phyloP scores from a whole-genome alignment of 129 eudicot species.

The Ambrosia trifida region DNA sequence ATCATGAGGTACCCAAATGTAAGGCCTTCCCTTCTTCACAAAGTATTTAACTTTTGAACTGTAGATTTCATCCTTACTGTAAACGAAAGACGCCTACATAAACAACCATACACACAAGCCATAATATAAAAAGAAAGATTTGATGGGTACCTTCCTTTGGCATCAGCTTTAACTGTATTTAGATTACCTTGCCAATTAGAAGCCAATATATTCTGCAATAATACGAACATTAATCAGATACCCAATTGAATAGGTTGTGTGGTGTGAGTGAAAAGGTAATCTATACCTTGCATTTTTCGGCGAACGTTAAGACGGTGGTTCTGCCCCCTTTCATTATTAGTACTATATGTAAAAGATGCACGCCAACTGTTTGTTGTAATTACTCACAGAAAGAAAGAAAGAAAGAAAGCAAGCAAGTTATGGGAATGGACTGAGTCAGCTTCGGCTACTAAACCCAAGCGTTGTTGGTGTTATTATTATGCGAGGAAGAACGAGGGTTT shows the following conservation, averaged over 20 bases:
- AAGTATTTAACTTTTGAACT: slow-evolving; percentile 77
- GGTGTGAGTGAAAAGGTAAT: slow-evolving; percentile 1
- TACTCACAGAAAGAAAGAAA: slow-evolving; percentile 11
- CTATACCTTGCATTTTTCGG: slow-evolving; percentile 79
- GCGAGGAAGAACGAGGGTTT: not conserved
- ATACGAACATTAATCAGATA: not conserved
- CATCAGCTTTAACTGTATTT: slow-evolving; percentile 75
- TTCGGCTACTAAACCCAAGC: not conserved
- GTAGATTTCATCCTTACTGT: slow-evolving; percentile 72
- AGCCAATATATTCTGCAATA: slow-evolving; percentile 65
- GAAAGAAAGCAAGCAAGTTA: not conserved
- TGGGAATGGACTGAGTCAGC: not conserved
- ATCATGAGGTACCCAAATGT: slow-evolving; percentile 78
- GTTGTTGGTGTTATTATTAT: not conserved
- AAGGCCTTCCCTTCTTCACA: slow-evolving; percentile 73
- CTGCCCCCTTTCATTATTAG: slow-evolving; percentile 40
- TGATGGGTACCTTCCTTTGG: slow-evolving; percentile 59
- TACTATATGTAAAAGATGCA: slow-evolving; percentile 11
- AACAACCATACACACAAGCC: not conserved
- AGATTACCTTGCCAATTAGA: slow-evolving; percentile 91
- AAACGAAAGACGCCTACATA: not conserved
- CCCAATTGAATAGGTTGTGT: not conserved
- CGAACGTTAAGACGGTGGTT: slow-evolving; percentile 47
- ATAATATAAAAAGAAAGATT: not conserved
- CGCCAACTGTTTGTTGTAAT: slow-evolving; percentile 50